Percentiles rank a stretch among this genome's conserved stretches.
Conservation (phyloP, 805 yeast species). For the Saccharomycopsis babjevae region DNA sequence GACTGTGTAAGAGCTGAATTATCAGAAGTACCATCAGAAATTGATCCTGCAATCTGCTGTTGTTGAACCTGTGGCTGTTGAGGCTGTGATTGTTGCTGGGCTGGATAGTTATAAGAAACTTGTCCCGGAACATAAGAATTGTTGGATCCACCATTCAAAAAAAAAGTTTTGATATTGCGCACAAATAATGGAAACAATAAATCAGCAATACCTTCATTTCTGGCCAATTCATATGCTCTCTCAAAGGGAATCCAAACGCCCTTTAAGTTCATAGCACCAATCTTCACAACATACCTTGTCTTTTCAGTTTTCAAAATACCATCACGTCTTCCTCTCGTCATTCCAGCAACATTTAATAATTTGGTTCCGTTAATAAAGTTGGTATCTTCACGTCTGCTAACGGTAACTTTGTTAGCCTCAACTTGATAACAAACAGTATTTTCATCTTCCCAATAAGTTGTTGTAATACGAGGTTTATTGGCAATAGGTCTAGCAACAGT, state of each 20-base stretch:
- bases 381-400: constrained; percentile 75
- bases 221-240: constrained; percentile 72
- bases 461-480: constrained; percentile 51
- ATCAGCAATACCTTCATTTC: constrained; percentile 64
- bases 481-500: constrained; percentile 7
- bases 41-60: constrained; percentile 2
- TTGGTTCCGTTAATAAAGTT: constrained; percentile 83
- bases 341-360: constrained; percentile 70
- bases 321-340: constrained; percentile 82
- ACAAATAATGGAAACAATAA: constrained; percentile 60
- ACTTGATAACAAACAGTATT: constrained; percentile 78
- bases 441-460: constrained; percentile 90
- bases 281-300: constrained; percentile 69
- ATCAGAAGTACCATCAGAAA: constrained; percentile 2
- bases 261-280: constrained; percentile 79
- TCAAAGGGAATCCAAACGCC: constrained; percentile 90
- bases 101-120: background rate
- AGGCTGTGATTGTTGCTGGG: constrained; percentile 6
- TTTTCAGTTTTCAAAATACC: constrained; percentile 74
- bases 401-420: constrained; percentile 71
- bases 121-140: constrained; percentile 4
- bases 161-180: constrained; percentile 47
- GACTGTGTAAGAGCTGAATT: constrained; percentile 1
- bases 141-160: constrained; percentile 12
- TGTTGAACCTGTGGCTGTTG: constrained; percentile 4